These are phyloP conservation scores for Venturiaceae sp. DNA, from an alignment of 2,329 filamentous ascomycete species.

Conservation along the genomic window DNA sequence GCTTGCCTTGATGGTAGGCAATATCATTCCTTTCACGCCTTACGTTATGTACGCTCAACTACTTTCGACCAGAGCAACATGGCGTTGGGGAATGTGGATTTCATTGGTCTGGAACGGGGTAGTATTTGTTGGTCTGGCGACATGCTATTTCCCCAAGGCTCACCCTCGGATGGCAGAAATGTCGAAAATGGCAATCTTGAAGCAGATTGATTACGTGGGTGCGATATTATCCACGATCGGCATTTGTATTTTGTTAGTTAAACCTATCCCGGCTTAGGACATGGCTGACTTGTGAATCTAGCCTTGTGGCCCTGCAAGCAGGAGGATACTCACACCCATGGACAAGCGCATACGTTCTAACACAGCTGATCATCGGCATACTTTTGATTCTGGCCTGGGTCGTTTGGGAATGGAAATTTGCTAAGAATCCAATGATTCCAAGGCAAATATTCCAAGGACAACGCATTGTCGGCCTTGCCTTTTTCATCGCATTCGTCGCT, in stretches of 20 bases:
- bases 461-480: constrained; percentile 20
- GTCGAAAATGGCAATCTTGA: too few relatives aligned
- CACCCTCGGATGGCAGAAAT: too few relatives aligned
- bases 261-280: not conserved
- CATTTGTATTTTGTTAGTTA: constrained; percentile 14
- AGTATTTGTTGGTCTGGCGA: too few relatives aligned
- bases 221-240: constrained; percentile 21
- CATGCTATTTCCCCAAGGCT: too few relatives aligned
- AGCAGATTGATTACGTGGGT: constrained; percentile 21
- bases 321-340: constrained; percentile 30
- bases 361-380: constrained; percentile 25
- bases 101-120: too few relatives aligned
- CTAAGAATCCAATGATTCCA: constrained; percentile 28
- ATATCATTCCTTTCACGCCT: too few relatives aligned
- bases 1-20: too few relatives aligned
- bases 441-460: constrained; percentile 22
- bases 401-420: constrained; percentile 27
- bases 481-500: constrained; percentile 22
- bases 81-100: too few relatives aligned
- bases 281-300: constrained; percentile 5
- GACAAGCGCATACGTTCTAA: constrained; percentile 26
- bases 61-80: too few relatives aligned
- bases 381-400: constrained; percentile 22
- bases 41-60: too few relatives aligned
- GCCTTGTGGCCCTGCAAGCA: constrained; percentile 28